Evolutionary conservation across 2,329 filamentous ascomycete genomes (phyloP).

Genomic region (Samsoniella hepiali): DNA sequence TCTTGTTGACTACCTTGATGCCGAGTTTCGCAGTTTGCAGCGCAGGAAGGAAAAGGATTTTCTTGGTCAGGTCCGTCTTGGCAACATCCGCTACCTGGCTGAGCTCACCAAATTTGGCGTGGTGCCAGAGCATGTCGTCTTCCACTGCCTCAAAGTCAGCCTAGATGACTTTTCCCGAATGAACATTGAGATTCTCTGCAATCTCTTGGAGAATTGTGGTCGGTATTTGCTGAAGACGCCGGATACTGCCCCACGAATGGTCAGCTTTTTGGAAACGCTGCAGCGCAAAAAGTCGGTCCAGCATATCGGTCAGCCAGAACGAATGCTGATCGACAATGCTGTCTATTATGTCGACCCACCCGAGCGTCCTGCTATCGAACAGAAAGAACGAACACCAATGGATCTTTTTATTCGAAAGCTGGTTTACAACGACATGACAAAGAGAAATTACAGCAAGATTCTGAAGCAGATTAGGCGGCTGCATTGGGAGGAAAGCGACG

Average conservation of each 20-base stretch:
- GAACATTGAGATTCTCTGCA: conserved; percentile 99
- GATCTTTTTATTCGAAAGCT: conserved; percentile 92
- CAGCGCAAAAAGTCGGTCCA: conserved; percentile 95
- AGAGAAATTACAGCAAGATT: conserved; percentile 89
- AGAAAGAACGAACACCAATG: conserved; percentile 92
- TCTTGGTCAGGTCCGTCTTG: conserved; percentile 84
- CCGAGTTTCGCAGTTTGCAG: conserved; percentile 94
- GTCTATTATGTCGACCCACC: conserved; percentile 98
- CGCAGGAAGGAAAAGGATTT: conserved; percentile 98
- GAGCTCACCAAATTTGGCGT: conserved; percentile 98
- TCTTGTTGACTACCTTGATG: conserved; percentile 86
- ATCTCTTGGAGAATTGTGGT: conserved; percentile 92
- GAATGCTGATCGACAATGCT: conserved; percentile 97
- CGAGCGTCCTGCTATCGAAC: conserved; percentile 86
- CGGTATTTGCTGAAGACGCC: conserved; percentile 89
- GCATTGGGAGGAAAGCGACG: conserved; percentile 93
- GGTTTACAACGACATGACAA: conserved; percentile 89
- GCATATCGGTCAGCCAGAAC: conserved; percentile 90
- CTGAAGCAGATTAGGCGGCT: conserved; percentile 91
- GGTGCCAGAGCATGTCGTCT: conserved; percentile 97
- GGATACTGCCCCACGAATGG: conserved; percentile 90
- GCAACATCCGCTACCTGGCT: conserved; percentile 95
- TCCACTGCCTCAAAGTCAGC: conserved; percentile 96
- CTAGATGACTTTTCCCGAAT: conserved; percentile 96
- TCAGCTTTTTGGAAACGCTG: conserved; percentile 87